phyloP scores from a whole-genome alignment of 306 rosid genomes.

The Vachellia collinsii region DNA sequence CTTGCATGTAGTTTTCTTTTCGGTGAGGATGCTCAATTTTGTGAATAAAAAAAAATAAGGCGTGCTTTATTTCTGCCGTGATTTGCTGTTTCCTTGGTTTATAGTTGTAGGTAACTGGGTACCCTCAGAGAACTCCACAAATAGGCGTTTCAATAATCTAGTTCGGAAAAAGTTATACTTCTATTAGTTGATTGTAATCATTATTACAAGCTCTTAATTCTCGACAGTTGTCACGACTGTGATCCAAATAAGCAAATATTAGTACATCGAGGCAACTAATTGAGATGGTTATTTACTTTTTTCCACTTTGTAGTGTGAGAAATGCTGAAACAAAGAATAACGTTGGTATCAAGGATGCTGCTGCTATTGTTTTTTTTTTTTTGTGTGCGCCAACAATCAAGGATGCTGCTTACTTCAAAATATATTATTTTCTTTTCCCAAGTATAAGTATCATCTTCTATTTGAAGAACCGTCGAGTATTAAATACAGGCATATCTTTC shows the following conservation, averaged over 20 bases:
- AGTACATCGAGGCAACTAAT: neutral
- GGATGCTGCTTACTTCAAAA: too few relatives aligned
- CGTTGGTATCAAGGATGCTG: neutral
- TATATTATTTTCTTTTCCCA: too few relatives aligned
- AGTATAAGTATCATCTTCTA: too few relatives aligned
- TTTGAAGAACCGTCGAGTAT: too few relatives aligned
- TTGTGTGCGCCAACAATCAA: too few relatives aligned
- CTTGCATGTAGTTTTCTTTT: constrained; percentile 34
- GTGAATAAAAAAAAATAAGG: constrained; percentile 47
- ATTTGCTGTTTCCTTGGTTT: neutral
- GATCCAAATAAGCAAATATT: neutral
- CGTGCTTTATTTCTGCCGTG: constrained; percentile 27
- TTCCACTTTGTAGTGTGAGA: neutral
- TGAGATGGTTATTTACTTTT: neutral
- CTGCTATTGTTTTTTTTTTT: too few relatives aligned
- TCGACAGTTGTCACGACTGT: neutral
- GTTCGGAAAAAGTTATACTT: neutral
- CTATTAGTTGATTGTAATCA: neutral
- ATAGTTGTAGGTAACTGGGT: neutral
- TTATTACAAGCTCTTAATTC: neutral
- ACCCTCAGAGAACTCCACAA: too few relatives aligned
- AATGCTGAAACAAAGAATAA: neutral
- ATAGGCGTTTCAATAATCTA: too few relatives aligned
- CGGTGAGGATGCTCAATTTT: constrained; percentile 41
- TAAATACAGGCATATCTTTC: too few relatives aligned